Conservation (phyloP, 257 asterid genomes). For the Rehmannia glutinosa region DNA sequence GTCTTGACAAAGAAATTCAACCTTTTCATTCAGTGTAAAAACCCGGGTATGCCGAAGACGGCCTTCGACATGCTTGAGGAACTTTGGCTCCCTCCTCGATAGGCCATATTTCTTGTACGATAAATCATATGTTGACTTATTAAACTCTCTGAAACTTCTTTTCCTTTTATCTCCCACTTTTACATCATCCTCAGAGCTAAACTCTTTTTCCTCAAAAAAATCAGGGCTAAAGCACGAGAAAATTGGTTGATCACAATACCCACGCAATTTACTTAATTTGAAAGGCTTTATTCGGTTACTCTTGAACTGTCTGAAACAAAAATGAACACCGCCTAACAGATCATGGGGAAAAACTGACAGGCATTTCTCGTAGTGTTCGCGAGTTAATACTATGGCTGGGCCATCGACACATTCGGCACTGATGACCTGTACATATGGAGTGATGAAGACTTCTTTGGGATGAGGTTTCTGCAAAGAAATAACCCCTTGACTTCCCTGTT, state of each 20-base stretch:
- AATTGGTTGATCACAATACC: slow-evolving; percentile 75
- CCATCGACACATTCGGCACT: slow-evolving; percentile 98
- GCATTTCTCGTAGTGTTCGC: slow-evolving; percentile 85
- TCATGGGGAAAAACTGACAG: slow-evolving; percentile 71
- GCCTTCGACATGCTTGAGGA: slow-evolving; percentile 44
- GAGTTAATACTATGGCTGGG: slow-evolving; percentile 82
- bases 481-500: slow-evolving; percentile 79
- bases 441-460: slow-evolving; percentile 89
- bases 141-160: slow-evolving; percentile 51
- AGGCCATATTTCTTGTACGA: slow-evolving; percentile 42
- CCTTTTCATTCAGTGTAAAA: slow-evolving; percentile 52
- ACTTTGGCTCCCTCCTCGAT: slow-evolving; percentile 32
- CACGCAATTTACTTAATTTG: slow-evolving; percentile 72
- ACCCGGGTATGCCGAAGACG: slow-evolving; percentile 27
- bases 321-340: slow-evolving; percentile 64
- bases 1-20: slow-evolving; percentile 88
- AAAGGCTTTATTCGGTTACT: slow-evolving; percentile 75
- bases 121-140: slow-evolving; percentile 36
- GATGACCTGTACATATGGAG: slow-evolving; percentile 85
- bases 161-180: slow-evolving; percentile 74
- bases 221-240: slow-evolving; percentile 92
- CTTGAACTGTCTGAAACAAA: slow-evolving; percentile 87
- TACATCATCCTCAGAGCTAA: slow-evolving; percentile 63
- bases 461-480: slow-evolving; percentile 60
- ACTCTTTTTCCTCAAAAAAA: slow-evolving; percentile 84